These are phyloP conservation scores for Candida pseudoglaebosa DNA, from an alignment of 805 yeast species.

Conservation along the genomic window DNA sequence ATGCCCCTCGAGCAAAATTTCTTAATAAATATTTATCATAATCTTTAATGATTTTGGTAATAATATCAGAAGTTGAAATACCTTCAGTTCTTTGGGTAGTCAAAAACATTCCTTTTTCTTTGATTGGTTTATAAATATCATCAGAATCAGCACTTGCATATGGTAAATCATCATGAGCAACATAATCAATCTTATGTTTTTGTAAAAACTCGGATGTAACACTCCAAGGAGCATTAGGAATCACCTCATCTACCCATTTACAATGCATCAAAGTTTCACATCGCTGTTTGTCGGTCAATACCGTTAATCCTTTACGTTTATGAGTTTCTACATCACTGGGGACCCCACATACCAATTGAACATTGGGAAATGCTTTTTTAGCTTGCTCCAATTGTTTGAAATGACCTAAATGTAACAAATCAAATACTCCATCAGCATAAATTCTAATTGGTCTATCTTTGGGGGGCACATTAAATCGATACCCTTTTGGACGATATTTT, in stretches of 20 bases:
- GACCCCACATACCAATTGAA: slow-evolving; percentile 81
- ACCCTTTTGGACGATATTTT: slow-evolving; percentile 79
- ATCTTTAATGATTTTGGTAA: slow-evolving; percentile 90
- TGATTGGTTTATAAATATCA: slow-evolving; percentile 91
- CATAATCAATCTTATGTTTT: slow-evolving; percentile 85
- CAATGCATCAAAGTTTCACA: slow-evolving; percentile 91
- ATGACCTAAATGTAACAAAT: slow-evolving; percentile 93
- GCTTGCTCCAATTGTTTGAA: slow-evolving; percentile 98
- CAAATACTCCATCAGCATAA: slow-evolving; percentile 99
- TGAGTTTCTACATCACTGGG: slow-evolving; percentile 92
- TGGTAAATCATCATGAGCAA: slow-evolving; percentile 97
- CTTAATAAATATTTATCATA: slow-evolving; percentile 96
- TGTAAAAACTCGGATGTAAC: slow-evolving; percentile 77
- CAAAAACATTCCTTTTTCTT: slow-evolving; percentile 83
- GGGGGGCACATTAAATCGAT: slow-evolving; percentile 76
- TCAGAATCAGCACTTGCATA: slow-evolving; percentile 86
- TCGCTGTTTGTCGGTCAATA: slow-evolving; percentile 80
- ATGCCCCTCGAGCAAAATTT: slow-evolving; percentile 96
- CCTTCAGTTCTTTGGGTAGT: slow-evolving; percentile 97
- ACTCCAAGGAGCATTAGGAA: slow-evolving; percentile 94
- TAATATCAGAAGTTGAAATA: slow-evolving; percentile 90
- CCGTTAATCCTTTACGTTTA: slow-evolving; percentile 89
- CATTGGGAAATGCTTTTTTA: slow-evolving; percentile 84
- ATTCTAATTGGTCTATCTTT: slow-evolving; percentile 80
- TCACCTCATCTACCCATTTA: slow-evolving; percentile 96